These are phyloP conservation scores for Acer negundo DNA, from an alignment of 345 rosid genomes.

Conservation along the genomic window DNA sequence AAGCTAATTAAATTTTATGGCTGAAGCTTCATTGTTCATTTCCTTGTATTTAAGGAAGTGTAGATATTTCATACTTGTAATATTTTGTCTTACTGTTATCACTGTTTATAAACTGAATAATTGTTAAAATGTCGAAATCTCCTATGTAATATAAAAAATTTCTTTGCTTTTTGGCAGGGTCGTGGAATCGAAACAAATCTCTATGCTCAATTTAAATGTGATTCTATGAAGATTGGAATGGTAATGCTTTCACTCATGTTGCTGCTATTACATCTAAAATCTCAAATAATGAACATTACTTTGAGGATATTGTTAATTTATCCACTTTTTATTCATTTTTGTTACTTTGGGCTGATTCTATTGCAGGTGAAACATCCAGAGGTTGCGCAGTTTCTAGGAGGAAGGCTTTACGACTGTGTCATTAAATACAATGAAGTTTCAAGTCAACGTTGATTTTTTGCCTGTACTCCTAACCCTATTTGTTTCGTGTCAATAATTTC, in stretches of 20 bases:
- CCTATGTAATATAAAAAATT: not conserved
- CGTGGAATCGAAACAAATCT: constrained; percentile 99
- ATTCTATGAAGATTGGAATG: constrained; percentile 97
- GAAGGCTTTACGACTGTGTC: constrained; percentile 95
- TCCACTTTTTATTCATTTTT: not conserved
- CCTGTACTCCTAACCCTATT: not conserved
- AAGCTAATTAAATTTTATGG: not conserved
- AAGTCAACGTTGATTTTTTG: constrained; percentile 24
- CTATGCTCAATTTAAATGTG: constrained; percentile 93
- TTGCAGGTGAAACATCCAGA: constrained; percentile 94
- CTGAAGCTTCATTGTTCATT: constrained; percentile 2
- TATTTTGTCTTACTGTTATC: not conserved
- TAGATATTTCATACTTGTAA: constrained; percentile 2
- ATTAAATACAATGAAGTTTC: constrained; percentile 81
- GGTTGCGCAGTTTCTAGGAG: constrained; percentile 98
- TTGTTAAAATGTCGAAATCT: constrained; percentile 7
- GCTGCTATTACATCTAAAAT: not conserved
- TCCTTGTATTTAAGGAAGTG: not conserved
- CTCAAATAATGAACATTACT: not conserved
- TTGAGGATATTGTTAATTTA: not conserved
- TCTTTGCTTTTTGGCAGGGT: constrained; percentile 57
- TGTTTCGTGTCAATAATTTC: not conserved
- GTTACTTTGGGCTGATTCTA: not conserved
- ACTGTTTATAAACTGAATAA: not conserved
- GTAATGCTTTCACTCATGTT: constrained; percentile 37